These are phyloP conservation scores for Pythium biforme DNA, from an alignment of 352 stramenopile genomes.

Conservation along the genomic window DNA sequence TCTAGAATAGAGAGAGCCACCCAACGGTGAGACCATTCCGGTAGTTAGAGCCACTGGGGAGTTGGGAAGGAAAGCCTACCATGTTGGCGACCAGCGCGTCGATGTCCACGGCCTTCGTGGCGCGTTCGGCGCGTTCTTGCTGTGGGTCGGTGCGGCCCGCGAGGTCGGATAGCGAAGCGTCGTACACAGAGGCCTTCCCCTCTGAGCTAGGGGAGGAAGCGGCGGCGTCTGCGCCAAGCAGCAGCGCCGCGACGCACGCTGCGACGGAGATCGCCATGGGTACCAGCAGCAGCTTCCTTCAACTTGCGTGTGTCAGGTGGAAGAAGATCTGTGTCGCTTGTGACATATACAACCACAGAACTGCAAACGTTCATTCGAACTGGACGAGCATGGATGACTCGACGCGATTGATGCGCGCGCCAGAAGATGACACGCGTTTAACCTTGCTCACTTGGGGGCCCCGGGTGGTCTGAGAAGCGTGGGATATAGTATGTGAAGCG, in stretches of 20 bases:
- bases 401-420: no score
- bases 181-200: conserved; percentile 11
- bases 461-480: no score
- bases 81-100: conserved; percentile 31
- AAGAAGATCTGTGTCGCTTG: not conserved
- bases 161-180: conserved; percentile 14
- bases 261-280: not conserved
- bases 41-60: no score
- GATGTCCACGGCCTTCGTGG: conserved; percentile 10
- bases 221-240: not conserved
- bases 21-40: not conserved
- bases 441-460: not conserved
- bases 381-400: no score
- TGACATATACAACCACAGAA: not conserved
- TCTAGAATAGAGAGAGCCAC: conserved; percentile 32
- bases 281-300: not conserved
- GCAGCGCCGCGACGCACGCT: not conserved
- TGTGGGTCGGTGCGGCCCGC: not conserved
- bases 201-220: no score
- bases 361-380: no score
- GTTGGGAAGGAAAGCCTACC: no score
- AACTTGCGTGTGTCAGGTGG: not conserved
- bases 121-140: not conserved
- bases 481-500: no score
- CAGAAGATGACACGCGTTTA: no score